Evolutionary conservation across 495 filamentous ascomycete species (phyloP).

Genomic region (Aspergillus steynii): DNA sequence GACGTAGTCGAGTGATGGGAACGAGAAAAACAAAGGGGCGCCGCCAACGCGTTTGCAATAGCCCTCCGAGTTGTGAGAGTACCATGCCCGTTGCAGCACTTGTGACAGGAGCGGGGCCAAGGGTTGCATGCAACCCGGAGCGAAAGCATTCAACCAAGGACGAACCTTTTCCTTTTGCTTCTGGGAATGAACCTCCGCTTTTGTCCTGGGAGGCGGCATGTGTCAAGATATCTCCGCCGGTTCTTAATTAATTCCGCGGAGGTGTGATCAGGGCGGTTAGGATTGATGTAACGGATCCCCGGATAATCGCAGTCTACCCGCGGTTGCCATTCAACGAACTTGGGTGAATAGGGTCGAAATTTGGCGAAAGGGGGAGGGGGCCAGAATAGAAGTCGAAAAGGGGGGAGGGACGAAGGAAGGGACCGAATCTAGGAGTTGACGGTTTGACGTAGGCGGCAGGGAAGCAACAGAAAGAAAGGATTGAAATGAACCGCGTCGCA

Average conservation of each 20-base stretch:
- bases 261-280: conserved; percentile 6
- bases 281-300: conserved; percentile 7
- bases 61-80: neutral
- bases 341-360: neutral
- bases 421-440: conserved; percentile 8
- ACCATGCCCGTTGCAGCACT: neutral
- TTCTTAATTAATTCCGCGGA: conserved; percentile 20
- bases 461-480: neutral
- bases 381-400: neutral
- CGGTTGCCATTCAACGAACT: conserved; percentile 26
- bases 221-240: conserved; percentile 42
- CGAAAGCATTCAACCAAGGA: conserved; percentile 10
- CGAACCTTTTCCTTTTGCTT: conserved; percentile 91
- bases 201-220: conserved; percentile 66
- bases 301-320: conserved; percentile 8
- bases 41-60: neutral
- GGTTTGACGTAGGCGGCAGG: conserved; percentile 1
- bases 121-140: too few species aligned
- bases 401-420: conserved; percentile 6
- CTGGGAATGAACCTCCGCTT: conserved; percentile 87
- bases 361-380: conserved; percentile 1
- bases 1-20: conserved; percentile 5
- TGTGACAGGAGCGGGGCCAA: neutral
- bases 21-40: neutral
- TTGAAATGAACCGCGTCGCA: conserved; percentile 1